phyloP scores from a whole-genome alignment of 2,329 filamentous ascomycete genomes.

The Alternaria arbusti region DNA sequence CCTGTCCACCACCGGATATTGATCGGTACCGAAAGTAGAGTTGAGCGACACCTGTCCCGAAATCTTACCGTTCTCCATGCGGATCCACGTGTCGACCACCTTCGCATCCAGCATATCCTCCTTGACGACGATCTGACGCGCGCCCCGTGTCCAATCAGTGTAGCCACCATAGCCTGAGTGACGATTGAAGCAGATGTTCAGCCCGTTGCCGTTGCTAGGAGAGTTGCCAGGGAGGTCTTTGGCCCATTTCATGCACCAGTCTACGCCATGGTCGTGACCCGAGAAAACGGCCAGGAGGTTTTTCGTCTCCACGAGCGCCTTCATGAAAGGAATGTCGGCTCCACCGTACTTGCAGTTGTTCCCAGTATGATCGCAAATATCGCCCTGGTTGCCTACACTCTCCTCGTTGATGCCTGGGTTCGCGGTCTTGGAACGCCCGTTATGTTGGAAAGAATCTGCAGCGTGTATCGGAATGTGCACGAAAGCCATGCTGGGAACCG shows the following conservation, averaged over 20 bases:
- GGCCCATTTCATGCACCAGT: constrained; percentile 52
- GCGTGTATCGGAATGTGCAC: constrained; percentile 58
- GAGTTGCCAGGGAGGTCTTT: constrained; percentile 35
- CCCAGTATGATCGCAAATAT: constrained; percentile 18
- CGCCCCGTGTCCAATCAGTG: constrained; percentile 67
- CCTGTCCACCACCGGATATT: constrained; percentile 52
- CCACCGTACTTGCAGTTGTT: constrained; percentile 45
- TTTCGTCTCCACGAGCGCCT: constrained; percentile 61
- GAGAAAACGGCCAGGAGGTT: constrained; percentile 60
- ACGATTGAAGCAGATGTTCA: constrained; percentile 65
- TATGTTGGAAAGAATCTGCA: constrained; percentile 48
- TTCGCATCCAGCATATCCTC: constrained; percentile 49
- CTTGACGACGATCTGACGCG: constrained; percentile 61
- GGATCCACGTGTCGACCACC: constrained; percentile 65
- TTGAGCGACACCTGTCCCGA: constrained; percentile 64
- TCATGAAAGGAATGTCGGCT: constrained; percentile 68
- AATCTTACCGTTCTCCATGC: constrained; percentile 62
- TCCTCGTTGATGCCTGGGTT: constrained; percentile 51
- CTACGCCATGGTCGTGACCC: constrained; percentile 68
- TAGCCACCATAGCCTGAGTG: constrained; percentile 76
- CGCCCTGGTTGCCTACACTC: constrained; percentile 30
- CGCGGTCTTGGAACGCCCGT: constrained; percentile 54
- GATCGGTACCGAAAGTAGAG: constrained; percentile 63
- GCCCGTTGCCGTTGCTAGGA: constrained; percentile 52
- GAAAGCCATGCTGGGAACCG: constrained; percentile 60